Conservation (phyloP, 2,329 filamentous ascomycete species). For the Thielaviopsis musarum region DNA sequence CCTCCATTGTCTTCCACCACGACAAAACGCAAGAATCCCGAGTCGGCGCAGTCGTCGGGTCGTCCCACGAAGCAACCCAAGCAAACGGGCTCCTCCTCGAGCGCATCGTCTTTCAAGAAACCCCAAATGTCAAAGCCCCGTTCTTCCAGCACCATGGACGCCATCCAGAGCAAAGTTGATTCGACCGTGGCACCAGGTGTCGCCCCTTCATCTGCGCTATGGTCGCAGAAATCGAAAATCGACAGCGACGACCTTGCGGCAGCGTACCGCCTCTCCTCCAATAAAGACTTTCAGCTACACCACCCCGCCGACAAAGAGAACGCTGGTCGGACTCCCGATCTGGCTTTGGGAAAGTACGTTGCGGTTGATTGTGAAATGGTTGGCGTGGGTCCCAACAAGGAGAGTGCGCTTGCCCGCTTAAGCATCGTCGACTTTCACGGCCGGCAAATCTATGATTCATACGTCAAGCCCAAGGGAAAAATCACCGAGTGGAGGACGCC, state of each 20-base stretch:
- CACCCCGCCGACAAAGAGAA: constrained; percentile 39
- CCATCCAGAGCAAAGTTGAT: constrained; percentile 30
- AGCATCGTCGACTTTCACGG: constrained; percentile 91
- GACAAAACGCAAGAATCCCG: constrained; percentile 16
- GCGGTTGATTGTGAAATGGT: constrained; percentile 98
- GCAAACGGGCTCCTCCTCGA: not conserved
- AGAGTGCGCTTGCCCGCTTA: constrained; percentile 68
- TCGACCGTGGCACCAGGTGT: constrained; percentile 19
- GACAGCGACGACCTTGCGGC: constrained; percentile 42
- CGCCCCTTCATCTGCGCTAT: constrained; percentile 38
- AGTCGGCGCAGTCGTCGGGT: not conserved
- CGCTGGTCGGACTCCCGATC: constrained; percentile 40
- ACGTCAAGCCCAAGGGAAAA: constrained; percentile 57
- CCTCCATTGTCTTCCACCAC: constrained; percentile 18
- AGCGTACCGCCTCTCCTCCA: constrained; percentile 39
- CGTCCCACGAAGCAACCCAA: constrained; percentile 9
- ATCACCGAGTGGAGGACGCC: constrained; percentile 84
- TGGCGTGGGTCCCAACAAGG: constrained; percentile 55
- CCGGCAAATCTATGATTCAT: constrained; percentile 84
- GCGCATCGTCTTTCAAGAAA: not conserved
- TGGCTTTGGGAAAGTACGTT: constrained; percentile 74
- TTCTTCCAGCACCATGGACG: constrained; percentile 32
- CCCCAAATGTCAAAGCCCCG: constrained; percentile 15
- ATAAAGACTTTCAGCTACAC: constrained; percentile 29
- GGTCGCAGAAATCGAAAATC: constrained; percentile 44